Percentiles rank a stretch among this genome's conserved stretches.
Conservation (phyloP, 805 yeast genomes). For the Wickerhamiella shivajii region DNA sequence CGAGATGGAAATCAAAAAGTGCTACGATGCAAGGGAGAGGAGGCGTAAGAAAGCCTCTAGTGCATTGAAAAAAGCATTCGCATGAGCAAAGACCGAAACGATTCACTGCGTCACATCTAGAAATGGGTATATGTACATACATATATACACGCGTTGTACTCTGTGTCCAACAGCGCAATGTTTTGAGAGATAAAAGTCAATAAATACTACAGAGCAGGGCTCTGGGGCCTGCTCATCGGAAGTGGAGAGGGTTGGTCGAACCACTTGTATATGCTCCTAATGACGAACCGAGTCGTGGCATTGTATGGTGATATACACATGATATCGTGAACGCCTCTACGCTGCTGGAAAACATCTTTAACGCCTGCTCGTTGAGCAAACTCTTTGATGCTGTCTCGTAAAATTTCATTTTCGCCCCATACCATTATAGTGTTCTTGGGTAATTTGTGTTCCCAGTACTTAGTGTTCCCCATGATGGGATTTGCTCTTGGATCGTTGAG, state of each 20-base stretch:
- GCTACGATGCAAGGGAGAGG: no score
- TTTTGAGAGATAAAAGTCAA: no score
- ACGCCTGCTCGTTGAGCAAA: neutral
- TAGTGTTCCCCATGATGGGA: neutral
- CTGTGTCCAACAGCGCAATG: no score
- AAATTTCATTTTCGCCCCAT: slow-evolving; percentile 1
- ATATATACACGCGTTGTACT: no score
- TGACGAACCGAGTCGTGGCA: slow-evolving; percentile 11
- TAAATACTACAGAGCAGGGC: no score
- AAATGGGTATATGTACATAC: no score
- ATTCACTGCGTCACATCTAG: no score
- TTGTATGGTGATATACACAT: slow-evolving; percentile 11
- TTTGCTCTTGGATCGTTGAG: neutral
- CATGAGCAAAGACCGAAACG: no score
- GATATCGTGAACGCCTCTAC: neutral
- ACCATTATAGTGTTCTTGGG: slow-evolving; percentile 2
- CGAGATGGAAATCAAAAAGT: slow-evolving; percentile 7
- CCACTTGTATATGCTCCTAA: slow-evolving; percentile 1
- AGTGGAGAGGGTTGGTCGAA: no score
- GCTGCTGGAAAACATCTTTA: neutral
- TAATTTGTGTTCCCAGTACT: slow-evolving; percentile 1
- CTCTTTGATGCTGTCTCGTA: neutral
- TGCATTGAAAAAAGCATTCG: no score
- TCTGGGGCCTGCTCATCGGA: no score
- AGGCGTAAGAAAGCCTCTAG: no score